Evolutionary conservation across 2,329 filamentous ascomycete genomes (phyloP).

Genomic region (Sclerotinia glacialis): DNA sequence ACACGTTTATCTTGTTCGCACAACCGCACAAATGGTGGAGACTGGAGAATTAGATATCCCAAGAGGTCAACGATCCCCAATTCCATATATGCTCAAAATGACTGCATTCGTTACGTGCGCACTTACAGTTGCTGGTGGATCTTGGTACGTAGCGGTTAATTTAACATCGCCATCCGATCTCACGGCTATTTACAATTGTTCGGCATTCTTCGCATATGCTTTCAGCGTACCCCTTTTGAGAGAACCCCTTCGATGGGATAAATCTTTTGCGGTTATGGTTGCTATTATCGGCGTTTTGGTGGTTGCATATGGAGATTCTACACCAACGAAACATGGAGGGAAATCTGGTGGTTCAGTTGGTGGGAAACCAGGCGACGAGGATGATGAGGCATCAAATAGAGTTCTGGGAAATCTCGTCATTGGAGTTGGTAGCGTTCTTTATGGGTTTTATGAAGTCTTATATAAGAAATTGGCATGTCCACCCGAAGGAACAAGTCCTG

Average conservation of each 20-base stretch:
- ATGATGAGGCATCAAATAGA: constrained; percentile 60
- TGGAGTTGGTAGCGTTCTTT: constrained; percentile 83
- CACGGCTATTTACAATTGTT: constrained; percentile 99
- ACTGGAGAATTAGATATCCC: constrained; percentile 69
- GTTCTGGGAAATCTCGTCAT: constrained; percentile 89
- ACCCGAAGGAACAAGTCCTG: constrained; percentile 78
- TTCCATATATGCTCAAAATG: constrained; percentile 73
- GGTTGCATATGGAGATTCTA: constrained; percentile 87
- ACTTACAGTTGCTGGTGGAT: constrained; percentile 84
- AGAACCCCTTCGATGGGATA: constrained; percentile 79
- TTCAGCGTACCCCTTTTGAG: constrained; percentile 89
- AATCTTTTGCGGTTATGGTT: constrained; percentile 80
- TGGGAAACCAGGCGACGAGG: constrained; percentile 39
- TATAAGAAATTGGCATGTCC: constrained; percentile 95
- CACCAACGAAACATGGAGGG: constrained; percentile 50
- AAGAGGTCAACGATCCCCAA: constrained; percentile 50
- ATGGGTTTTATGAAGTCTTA: constrained; percentile 94
- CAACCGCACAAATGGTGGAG: constrained; percentile 81
- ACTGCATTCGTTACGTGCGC: constrained; percentile 81
- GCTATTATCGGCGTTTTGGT: constrained; percentile 88
- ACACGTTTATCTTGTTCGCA: constrained; percentile 60
- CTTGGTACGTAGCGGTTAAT: constrained; percentile 94
- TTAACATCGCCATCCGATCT: constrained; percentile 90
- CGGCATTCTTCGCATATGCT: constrained; percentile 96
- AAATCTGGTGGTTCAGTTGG: constrained; percentile 55